Percentiles rank a stretch among this genome's conserved stretches.
Evolutionary conservation across 2,329 filamentous ascomycete genomes (phyloP).

Genomic region (Colletotrichum sp.): DNA sequence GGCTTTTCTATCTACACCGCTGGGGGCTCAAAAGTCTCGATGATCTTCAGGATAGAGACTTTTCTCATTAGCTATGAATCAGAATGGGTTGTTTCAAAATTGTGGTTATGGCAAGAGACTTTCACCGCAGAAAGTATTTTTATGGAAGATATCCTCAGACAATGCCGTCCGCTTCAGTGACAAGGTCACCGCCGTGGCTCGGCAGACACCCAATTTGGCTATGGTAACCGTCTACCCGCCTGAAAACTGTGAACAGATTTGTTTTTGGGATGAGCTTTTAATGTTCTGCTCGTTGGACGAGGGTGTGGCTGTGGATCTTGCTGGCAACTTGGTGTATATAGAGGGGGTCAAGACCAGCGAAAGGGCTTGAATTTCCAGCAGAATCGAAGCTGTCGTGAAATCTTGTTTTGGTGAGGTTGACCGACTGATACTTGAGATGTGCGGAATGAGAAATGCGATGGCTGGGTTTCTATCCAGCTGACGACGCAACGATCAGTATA

Average conservation of each 20-base stretch:
- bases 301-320: not conserved
- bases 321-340: not conserved
- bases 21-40: not conserved
- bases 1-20: not conserved
- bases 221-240: too few species aligned
- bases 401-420: not conserved
- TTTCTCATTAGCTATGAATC: not conserved
- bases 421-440: accelerated
- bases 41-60: not conserved
- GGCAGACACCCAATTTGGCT: too few species aligned
- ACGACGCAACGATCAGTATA: not conserved
- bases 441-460: not conserved
- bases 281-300: not conserved
- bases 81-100: too few species aligned
- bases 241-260: not conserved
- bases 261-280: accelerated
- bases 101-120: not conserved
- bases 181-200: not conserved
- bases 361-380: not conserved
- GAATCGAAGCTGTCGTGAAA: not conserved
- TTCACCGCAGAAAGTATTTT: not conserved
- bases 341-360: not conserved
- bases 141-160: accelerated
- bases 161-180: accelerated
- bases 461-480: not conserved